Base-by-base conservation (phyloP, 129 eudicot species). In the Helichrysum umbraculigerum region DNA sequence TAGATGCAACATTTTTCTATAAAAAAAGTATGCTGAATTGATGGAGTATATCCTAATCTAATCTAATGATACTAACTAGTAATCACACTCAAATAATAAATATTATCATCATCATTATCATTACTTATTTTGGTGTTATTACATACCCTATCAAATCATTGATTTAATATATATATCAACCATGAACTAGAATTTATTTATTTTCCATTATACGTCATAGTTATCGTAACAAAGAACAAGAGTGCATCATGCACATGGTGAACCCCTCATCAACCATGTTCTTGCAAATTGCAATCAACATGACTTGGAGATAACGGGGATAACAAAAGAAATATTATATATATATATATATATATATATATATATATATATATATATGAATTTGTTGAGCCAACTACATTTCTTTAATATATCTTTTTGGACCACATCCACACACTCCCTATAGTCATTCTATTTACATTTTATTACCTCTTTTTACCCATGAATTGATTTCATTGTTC, bases 181-280 rank as follows among this genome's bases (percentile, higher is more conserved):
- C 22, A 50, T 28, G 3, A 32, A 35, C 16, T 3, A 64, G 19
- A 7, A 21, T 57, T 21, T 11, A 28, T 25, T 50, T 6, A 17
- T 47, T 50, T 50, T 15, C 0, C 7, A 75, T 73, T 57, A 37
- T 20, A 35, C 28, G 28, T 73, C 19, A 20, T 21, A 21, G 33
- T 39, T 34, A 72, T 58, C 51, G 65, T 76, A 29, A 65, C 42
- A 60, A 44, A 28, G 7, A 64, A 50, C 10, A 56, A 19, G 41
- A 52, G 52, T 71, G 47, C 64, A 28, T 61, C 52, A 65, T 64
- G 79, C 79, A 76, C 73, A 76, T 76, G 79, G 79, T 65, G 73
- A 76, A 16, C 79, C 72, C 79, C 72, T 76, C 79, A 66, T 50
- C 25, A 50, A 66, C 72, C 79, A 76, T 65, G 79, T 65, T 76